These are phyloP conservation scores for Fusarium sp. DNA, from an alignment of 2,329 filamentous ascomycete genomes.

Conservation along the genomic window DNA sequence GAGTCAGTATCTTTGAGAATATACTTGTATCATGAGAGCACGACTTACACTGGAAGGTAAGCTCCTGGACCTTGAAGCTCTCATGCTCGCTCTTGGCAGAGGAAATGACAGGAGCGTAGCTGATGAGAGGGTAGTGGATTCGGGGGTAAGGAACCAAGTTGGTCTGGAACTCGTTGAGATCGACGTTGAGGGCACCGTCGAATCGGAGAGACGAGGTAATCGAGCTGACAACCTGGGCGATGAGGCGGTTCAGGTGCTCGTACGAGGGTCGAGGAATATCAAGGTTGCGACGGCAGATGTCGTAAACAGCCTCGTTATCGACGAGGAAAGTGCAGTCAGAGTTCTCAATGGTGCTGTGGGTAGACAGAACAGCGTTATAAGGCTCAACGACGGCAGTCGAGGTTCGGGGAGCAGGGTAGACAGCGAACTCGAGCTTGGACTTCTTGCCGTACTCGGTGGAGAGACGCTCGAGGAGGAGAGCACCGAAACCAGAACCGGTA, in stretches of 20 bases:
- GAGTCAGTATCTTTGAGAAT: constrained; percentile 39
- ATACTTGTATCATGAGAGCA: background rate
- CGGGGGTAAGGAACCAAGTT: constrained; percentile 79
- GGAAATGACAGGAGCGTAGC: constrained; percentile 77
- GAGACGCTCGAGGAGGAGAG: constrained; percentile 77
- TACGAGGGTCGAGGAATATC: constrained; percentile 76
- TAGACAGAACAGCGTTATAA: constrained; percentile 79
- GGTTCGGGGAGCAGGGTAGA: constrained; percentile 76
- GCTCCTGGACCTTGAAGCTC: constrained; percentile 85
- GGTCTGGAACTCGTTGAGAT: constrained; percentile 82
- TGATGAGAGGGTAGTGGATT: constrained; percentile 80
- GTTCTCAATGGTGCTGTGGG: constrained; percentile 81
- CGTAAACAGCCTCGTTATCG: constrained; percentile 80
- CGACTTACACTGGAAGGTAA: constrained; percentile 77
- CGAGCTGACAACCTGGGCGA: constrained; percentile 79
- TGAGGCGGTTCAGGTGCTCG: constrained; percentile 78
- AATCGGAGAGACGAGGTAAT: constrained; percentile 79
- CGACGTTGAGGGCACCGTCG: constrained; percentile 78
- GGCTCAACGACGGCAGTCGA: constrained; percentile 79
- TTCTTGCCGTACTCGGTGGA: constrained; percentile 81
- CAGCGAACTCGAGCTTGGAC: constrained; percentile 80
- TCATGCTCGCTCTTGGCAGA: constrained; percentile 83
- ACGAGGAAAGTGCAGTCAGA: constrained; percentile 83
- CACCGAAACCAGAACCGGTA: constrained; percentile 78
- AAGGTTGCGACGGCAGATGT: constrained; percentile 78